phyloP scores from a whole-genome alignment of 306 rosid genomes.

The Clitoria ternatea region DNA sequence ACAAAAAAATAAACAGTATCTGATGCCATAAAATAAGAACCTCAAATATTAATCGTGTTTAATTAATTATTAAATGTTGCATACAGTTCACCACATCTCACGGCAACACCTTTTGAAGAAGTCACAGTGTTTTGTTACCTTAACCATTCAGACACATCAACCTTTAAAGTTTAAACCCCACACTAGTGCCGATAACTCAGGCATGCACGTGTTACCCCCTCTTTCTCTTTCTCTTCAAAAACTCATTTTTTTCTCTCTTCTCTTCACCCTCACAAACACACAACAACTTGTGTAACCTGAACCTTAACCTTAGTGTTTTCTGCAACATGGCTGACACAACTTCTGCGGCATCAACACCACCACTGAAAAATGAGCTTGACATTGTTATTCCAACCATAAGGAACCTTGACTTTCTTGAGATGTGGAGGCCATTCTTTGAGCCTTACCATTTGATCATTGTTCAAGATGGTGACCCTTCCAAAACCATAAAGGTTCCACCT shows the following conservation, averaged over 20 bases:
- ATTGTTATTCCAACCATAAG: conserved; percentile 87
- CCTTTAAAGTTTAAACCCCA: background rate
- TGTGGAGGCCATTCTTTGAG: conserved; percentile 83
- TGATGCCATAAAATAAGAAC: background rate
- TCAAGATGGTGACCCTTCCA: conserved; percentile 88
- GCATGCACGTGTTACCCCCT: conserved; percentile 4
- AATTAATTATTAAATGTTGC: no score
- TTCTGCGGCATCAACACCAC: conserved; percentile 5
- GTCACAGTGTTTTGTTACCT: conserved; percentile 6
- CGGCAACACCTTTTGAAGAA: conserved; percentile 27
- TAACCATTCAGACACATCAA: conserved; percentile 20
- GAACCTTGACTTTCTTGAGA: conserved; percentile 84
- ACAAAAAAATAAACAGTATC: background rate
- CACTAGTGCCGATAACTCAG: conserved; percentile 25
- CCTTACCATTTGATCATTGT: conserved; percentile 85
- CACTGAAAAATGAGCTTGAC: conserved; percentile 75
- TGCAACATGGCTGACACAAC: conserved; percentile 6
- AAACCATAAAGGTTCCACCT: conserved; percentile 66
- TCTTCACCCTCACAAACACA: background rate
- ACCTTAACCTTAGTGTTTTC: background rate
- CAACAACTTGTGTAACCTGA: background rate
- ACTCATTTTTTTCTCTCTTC: background rate
- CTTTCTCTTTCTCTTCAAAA: conserved; percentile 16
- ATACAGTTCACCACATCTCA: conserved; percentile 29
- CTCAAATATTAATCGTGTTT: background rate